Evolutionary conservation across 805 yeast genomes (phyloP).

Genomic region (Trichomonascus vanleenenianus): DNA sequence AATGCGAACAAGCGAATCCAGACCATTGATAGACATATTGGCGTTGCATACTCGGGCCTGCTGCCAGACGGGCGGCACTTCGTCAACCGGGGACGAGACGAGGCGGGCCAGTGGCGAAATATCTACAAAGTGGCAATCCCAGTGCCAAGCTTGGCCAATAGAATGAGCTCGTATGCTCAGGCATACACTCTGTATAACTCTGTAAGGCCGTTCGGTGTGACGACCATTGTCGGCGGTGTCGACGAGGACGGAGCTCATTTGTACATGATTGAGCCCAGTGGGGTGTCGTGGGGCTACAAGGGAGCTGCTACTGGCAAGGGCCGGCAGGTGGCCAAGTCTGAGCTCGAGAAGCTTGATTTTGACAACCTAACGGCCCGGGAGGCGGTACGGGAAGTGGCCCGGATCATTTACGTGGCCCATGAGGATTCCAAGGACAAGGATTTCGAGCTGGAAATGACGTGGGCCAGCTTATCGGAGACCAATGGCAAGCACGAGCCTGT

Average conservation of each 20-base stretch:
- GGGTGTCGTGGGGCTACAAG: conserved; percentile 92
- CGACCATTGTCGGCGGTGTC: conserved; percentile 88
- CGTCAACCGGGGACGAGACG: conserved; percentile 88
- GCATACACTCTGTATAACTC: conserved; percentile 94
- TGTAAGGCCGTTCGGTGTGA: conserved; percentile 95
- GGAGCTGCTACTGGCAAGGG: conserved; percentile 99
- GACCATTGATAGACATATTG: conserved; percentile 87
- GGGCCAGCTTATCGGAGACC: conserved; percentile 76
- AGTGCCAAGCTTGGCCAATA: conserved; percentile 73
- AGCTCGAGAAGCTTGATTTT: conserved; percentile 80
- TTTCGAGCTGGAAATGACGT: conserved; percentile 87
- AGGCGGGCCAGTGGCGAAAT: conserved; percentile 70
- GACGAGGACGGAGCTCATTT: conserved; percentile 87
- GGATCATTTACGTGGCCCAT: conserved; percentile 86
- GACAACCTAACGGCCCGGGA: conserved; percentile 63
- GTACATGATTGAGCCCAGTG: conserved; percentile 97
- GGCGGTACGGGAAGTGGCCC: conserved; percentile 91
- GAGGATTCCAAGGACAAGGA: conserved; percentile 98
- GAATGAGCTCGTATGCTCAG: conserved; percentile 86
- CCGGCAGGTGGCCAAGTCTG: conserved; percentile 95
- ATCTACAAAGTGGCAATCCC: conserved; percentile 71
- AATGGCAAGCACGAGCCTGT: conserved; percentile 72
- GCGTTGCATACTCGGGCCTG: conserved; percentile 87
- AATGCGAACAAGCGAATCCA: conserved; percentile 86
- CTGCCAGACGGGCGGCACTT: conserved; percentile 95